Base-by-base conservation (phyloP, 129 eudicot species). In the Pulicaria dysenterica region DNA sequence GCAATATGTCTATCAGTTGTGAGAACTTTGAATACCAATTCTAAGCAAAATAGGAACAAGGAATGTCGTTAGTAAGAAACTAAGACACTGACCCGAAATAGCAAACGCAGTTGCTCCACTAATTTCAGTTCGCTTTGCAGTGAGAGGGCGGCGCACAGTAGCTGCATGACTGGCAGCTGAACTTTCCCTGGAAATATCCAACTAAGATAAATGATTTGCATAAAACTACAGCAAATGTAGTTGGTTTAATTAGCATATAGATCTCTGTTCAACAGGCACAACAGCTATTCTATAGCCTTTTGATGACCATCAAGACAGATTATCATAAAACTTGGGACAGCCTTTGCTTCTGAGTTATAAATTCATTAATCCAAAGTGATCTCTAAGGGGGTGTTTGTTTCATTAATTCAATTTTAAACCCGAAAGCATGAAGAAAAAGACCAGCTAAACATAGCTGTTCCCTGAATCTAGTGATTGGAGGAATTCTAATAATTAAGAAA, bases 141-240 rank as follows among this genome's bases (percentile, higher is more conserved):
- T 46, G 19, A 93, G 37, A 76, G 90, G 58, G 77, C 81, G 82
- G 16, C 77, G 81, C 96, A 90, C 83, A 8, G 95, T 89, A 39
- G 83, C 77, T 16, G 83, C 50, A 74, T 93, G 98, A 80, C 98
- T 89, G 44, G 87, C 88, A 69, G 90, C 96, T 48, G 98, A 93
- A 47, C 81, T 80, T 73, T 93, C 98, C 79, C 96, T 93, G 83
- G 38, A 59, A 56, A 38, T 14, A 19, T 16, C 55, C 71, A 77
- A 44, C 39, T 12, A 47, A 5, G 53, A 47, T 47, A 47, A 47
- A 46, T 12, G 51, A 9, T 46, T 24, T 24, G 51, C 4, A 46
- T 8, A 46, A 46, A 24, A 46, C 51, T 46, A 7, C 51, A 46
- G n/a, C n/a, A 9, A 1, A 47, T 47, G 53, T 9, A 5, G 56